Evolutionary conservation across 352 stramenopile species (phyloP).

Genomic region (Pythium coloratum): DNA sequence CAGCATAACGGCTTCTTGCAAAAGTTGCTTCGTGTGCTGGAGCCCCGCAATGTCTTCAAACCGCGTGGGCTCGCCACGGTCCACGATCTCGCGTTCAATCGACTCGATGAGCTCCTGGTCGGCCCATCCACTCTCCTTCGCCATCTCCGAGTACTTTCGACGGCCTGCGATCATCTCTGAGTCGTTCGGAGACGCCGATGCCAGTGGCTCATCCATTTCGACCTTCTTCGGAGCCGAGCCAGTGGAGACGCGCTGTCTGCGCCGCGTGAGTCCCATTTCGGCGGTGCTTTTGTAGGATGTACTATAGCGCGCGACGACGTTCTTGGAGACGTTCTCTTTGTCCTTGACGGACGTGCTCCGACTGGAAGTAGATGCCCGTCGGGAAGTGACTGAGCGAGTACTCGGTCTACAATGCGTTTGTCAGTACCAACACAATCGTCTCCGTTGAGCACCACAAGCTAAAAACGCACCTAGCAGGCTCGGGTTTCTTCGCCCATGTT

Average conservation of each 20-base stretch:
- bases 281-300: conserved; percentile 30
- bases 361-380: conserved; percentile 8
- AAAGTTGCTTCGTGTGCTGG: conserved; percentile 78
- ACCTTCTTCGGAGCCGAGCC: conserved; percentile 9
- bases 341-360: conserved; percentile 10
- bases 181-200: background rate
- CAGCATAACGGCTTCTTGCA: conserved; percentile 86
- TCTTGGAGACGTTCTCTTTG: conserved; percentile 24
- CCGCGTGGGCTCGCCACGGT: conserved; percentile 63
- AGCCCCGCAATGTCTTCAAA: conserved; percentile 81
- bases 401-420: conserved; percentile 2
- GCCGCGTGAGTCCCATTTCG: conserved; percentile 20
- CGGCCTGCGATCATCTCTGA: conserved; percentile 47
- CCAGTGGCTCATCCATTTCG: conserved; percentile 12
- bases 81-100: conserved; percentile 87
- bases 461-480: conserved; percentile 12
- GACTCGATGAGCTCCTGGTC: conserved; percentile 84
- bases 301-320: conserved; percentile 21
- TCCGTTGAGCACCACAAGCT: background rate
- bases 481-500: conserved; percentile 21
- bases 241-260: conserved; percentile 7
- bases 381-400: conserved; percentile 4
- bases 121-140: conserved; percentile 66
- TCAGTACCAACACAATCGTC: background rate
- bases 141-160: conserved; percentile 78